These are phyloP conservation scores for Thielaviopsis populi DNA, from an alignment of 2,329 filamentous ascomycete species.

Conservation along the genomic window DNA sequence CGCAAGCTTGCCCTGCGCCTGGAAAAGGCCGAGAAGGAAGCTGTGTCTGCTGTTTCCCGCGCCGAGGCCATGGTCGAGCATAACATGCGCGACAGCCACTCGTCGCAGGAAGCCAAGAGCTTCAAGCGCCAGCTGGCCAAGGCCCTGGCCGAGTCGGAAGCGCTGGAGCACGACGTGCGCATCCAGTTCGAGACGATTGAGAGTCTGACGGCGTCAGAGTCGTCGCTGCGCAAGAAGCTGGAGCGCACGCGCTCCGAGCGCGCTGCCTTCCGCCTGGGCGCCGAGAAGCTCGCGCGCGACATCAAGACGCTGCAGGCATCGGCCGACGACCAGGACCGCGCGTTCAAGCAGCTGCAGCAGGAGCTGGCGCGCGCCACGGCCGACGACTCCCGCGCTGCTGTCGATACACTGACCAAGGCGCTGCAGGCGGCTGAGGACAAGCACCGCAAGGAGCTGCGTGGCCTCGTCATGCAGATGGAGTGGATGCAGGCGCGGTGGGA, in stretches of 20 bases:
- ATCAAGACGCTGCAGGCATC: conserved; percentile 32
- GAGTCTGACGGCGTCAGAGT: conserved; percentile 39
- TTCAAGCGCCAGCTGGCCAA: conserved; percentile 46
- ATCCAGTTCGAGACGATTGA: conserved; percentile 54
- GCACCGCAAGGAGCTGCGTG: conserved; percentile 62
- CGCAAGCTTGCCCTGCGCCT: conserved; percentile 34
- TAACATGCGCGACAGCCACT: conserved; percentile 26
- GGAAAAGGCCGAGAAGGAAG: conserved; percentile 36
- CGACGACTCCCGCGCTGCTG: conserved; percentile 19
- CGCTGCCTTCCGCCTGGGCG: conserved; percentile 37
- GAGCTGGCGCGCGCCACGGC: conserved; percentile 22
- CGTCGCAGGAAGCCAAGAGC: conserved; percentile 41
- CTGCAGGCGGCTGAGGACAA: conserved; percentile 39
- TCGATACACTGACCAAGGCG: conserved; percentile 23
- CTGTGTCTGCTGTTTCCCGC: conserved; percentile 25
- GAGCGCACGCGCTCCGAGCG: conserved; percentile 54
- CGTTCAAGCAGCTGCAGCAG: conserved; percentile 1
- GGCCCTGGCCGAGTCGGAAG: conserved; percentile 48
- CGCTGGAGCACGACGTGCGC: conserved; percentile 56
- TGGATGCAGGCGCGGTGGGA: conserved; percentile 73
- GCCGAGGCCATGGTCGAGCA: conserved; percentile 21
- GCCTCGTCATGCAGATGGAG: conserved; percentile 75
- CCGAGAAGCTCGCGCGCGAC: conserved; percentile 40
- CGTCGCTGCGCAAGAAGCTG: conserved; percentile 49
- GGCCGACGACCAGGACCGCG: conserved; percentile 19